phyloP scores from a whole-genome alignment of 352 stramenopile species.

The Phytophthora sp. region DNA sequence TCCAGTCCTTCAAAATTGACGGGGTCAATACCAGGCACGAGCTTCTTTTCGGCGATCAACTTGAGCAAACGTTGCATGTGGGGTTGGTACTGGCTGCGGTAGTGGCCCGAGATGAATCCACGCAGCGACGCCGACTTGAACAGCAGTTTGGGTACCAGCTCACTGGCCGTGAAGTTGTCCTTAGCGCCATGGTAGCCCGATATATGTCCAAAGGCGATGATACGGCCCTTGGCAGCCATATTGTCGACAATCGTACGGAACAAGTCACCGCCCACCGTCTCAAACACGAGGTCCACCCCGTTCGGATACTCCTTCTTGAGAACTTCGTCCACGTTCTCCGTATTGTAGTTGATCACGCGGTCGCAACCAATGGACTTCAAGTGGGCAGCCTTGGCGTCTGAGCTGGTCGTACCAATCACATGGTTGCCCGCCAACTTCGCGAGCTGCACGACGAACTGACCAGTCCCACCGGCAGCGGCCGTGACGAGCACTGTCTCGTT shows the following conservation, averaged over 20 bases:
- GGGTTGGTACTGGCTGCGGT: slow-evolving; percentile 41
- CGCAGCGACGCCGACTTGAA: slow-evolving; percentile 47
- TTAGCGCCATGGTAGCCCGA: slow-evolving; percentile 43
- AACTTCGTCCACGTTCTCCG: slow-evolving; percentile 55
- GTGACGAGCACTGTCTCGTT: slow-evolving; percentile 67
- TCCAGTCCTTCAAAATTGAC: slow-evolving; percentile 57
- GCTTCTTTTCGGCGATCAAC: slow-evolving; percentile 53
- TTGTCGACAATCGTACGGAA: slow-evolving; percentile 50
- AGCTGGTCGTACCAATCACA: slow-evolving; percentile 83
- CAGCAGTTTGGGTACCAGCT: slow-evolving; percentile 33
- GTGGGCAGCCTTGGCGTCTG: slow-evolving; percentile 79
- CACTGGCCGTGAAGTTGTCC: slow-evolving; percentile 27
- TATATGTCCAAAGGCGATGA: slow-evolving; percentile 64
- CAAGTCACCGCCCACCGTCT: slow-evolving; percentile 56
- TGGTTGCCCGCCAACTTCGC: slow-evolving; percentile 77
- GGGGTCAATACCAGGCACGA: slow-evolving; percentile 50
- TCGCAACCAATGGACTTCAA: slow-evolving; percentile 67
- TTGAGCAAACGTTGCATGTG: slow-evolving; percentile 49
- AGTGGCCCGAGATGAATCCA: slow-evolving; percentile 49
- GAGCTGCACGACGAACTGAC: slow-evolving; percentile 82
- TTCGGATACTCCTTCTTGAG: slow-evolving; percentile 69
- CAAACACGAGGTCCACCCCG: slow-evolving; percentile 63
- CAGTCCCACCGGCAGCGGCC: slow-evolving; percentile 71
- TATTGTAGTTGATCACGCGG: slow-evolving; percentile 88
- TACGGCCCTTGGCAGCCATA: slow-evolving; percentile 52